Evolutionary conservation across 139 green algal genomes (phyloP), one percentile per base, ranked within the genome.

Genomic region (Klebsormidium nitens): DNA sequence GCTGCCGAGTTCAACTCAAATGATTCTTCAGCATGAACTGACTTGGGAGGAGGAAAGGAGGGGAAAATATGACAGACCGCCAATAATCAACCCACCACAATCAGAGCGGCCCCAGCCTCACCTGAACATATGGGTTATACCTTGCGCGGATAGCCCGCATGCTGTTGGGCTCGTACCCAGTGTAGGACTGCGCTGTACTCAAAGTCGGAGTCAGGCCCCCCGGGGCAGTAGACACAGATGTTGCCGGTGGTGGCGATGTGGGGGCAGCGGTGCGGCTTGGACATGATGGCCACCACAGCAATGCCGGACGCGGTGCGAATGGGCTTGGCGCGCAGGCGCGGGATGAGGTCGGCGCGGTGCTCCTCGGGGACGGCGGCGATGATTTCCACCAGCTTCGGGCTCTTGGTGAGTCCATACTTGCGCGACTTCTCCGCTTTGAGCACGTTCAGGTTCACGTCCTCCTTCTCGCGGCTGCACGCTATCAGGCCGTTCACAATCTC

Each of bases 221-320:
- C 93, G 0, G 93, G 93, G 78, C 93, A 98, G 83, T 98, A 98
- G 47, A 98, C 87, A 76, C 93, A 98, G 72, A 98, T 96, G 86
- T 96, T 96, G 72, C 93, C 93, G 31, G 93, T 98, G 36, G 93
- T 98, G n/a, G 93, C 91, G 47, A 98, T 98, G 85, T 98, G 93
- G 0, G 93, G 93, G 81, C 93, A 98, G 46, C 93, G 78, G 79
- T 98, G 93, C 1, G 93, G 93, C 80, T 98, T 98, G 77, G 86
- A 95, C 93, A 98, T 98, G 11, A 98, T 92, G 0, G 93, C 93
- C 2, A 98, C 93, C 29, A 98, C 93, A 1, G 93, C 93, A 56
- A 98, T 96, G 40, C 93, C 93, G n/a, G 84, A 93, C 1, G 92
- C 92, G 5, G 92, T 97, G 35, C 92, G 85, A 52, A 97, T 85